Evolutionary conservation across 148 eudicot genomes (phyloP).

Genomic region (Diospyros lotus): DNA sequence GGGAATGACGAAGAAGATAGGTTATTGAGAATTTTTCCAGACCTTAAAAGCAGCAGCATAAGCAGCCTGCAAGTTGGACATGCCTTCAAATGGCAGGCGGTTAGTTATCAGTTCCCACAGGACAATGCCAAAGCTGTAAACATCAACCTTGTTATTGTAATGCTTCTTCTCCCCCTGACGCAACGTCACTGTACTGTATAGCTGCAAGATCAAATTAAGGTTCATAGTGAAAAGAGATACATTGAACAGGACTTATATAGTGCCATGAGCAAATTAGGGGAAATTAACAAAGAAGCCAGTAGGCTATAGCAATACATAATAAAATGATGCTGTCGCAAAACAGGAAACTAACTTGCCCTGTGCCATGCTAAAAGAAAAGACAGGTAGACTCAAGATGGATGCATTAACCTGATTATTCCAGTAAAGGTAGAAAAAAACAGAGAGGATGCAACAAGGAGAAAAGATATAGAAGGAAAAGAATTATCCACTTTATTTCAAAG

Average conservation of each 20-base stretch:
- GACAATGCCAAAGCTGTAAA: constrained; percentile 93
- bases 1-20: neutral
- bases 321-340: neutral
- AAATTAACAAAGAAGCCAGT: neutral
- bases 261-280: neutral
- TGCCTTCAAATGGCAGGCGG: constrained; percentile 91
- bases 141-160: constrained; percentile 97
- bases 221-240: constrained; percentile 13
- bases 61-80: constrained; percentile 96
- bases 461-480: no score
- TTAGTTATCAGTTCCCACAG: constrained; percentile 90
- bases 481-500: no score
- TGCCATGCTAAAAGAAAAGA: no score
- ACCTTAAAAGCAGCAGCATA: constrained; percentile 98
- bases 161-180: constrained; percentile 98
- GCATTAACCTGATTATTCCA: no score
- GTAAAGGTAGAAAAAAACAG: no score
- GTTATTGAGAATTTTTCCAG: constrained; percentile 11
- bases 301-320: neutral
- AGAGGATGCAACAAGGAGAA: no score
- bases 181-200: constrained; percentile 91
- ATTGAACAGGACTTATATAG: neutral
- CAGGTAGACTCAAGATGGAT: no score
- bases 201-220: constrained; percentile 36
- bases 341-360: neutral